Evolutionary conservation across 192 early-diverging fungal genomes (phyloP), one percentile per base, ranked within the genome.

Genomic region (Mortierella antarctica): DNA sequence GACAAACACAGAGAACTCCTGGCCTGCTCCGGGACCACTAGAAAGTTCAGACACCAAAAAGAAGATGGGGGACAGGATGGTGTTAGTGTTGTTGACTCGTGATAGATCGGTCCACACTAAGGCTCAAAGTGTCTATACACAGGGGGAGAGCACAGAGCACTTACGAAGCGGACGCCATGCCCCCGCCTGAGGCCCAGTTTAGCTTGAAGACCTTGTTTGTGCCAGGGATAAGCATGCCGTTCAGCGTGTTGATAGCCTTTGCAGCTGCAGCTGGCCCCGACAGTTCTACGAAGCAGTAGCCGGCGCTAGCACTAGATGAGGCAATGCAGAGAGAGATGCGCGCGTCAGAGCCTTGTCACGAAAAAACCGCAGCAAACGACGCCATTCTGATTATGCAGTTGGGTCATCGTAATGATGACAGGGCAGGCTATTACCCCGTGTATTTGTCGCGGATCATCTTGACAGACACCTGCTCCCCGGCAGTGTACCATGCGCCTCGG

Each of bases 221-320:
- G 48, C 89, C 90, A 17, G 96, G 96, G 65, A 98, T 97, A 57
- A 89, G 53, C 21, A 90, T 86, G 20, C 96, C 95, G 83, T 97
- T 94, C 69, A 94, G 82, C 6, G 86, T 88, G 2, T 84, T 85
- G 20, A 99, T 84, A 6, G 92, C 88, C 54, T 91, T 92, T 57
- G 86, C 84, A 12, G 96, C 95, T 1, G 91, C 88, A 2, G 87
- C 86, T 23, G 88, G 83, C 42, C 74, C 88, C 2, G 89, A 61
- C 59, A 99, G 92, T 82, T 96, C 96, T 39, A 99, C 85, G 84
- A 98, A 99, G 84, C 95, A 96, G 88, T 99, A 99, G 55, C 94
- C 96, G 5, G 95, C 92, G 54, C 88, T 88, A 7, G 74, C 83
- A 12, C 89, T 87, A 72, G 14, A 11, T 21, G 14, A 48, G 41